Percentiles rank a stretch among this genome's conserved stretches.
Evolutionary conservation across 2,329 filamentous ascomycete genomes (phyloP).

Genomic region (Thelonectria discophora): DNA sequence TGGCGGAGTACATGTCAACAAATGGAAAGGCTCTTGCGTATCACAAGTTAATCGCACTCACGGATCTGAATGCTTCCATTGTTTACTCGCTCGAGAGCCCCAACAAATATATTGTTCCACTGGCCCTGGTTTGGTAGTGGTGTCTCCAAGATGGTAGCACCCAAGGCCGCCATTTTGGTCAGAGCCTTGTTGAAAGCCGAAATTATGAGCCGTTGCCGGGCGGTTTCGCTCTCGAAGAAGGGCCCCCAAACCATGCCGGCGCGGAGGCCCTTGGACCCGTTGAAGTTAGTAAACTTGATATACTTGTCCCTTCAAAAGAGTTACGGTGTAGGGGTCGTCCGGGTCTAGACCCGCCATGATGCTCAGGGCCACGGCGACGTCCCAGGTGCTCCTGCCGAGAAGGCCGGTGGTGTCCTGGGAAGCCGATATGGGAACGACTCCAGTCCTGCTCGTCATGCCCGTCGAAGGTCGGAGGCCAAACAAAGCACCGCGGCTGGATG

Average conservation of each 20-base stretch:
- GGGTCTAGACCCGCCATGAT: conserved; percentile 9
- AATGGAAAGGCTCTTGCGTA: background rate
- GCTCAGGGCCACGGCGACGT: background rate
- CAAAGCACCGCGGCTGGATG: conserved; percentile 3
- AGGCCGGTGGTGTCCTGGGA: conserved; percentile 11
- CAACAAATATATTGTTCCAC: conserved; percentile 14
- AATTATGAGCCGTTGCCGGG: background rate
- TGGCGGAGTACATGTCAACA: background rate
- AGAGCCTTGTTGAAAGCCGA: background rate
- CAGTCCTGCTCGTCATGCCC: conserved; percentile 6
- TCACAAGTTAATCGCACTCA: background rate
- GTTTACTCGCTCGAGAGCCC: background rate
- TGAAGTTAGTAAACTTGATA: background rate
- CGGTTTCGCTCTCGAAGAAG: background rate
- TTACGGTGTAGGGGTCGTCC: background rate
- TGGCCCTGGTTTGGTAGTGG: background rate
- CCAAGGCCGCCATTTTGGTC: background rate
- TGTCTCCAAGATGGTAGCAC: background rate
- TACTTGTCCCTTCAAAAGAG: background rate
- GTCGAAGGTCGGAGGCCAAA: conserved; percentile 7
- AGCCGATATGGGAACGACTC: conserved; percentile 8
- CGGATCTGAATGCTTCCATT: conserved; percentile 9
- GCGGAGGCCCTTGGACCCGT: conserved; percentile 7
- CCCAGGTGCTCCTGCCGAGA: conserved; percentile 7
- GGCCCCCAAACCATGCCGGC: conserved; percentile 1